Percentiles rank a stretch among this genome's conserved stretches.
phyloP scores from a whole-genome alignment of 2,329 filamentous ascomycete species.

The Diaporthe citriasiana region DNA sequence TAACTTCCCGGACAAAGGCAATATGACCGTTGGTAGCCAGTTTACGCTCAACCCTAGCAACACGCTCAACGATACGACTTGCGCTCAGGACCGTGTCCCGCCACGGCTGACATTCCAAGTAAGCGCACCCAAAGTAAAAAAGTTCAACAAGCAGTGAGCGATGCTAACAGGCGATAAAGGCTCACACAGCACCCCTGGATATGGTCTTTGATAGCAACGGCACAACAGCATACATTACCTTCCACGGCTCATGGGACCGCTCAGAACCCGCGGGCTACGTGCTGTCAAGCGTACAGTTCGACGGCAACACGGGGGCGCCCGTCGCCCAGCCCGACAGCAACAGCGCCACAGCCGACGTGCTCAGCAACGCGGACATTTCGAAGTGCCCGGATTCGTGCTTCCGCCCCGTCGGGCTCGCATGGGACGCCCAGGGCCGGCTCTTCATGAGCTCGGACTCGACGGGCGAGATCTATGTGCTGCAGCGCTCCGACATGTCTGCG shows the following conservation, averaged over 20 bases:
- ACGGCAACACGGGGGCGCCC: slow-evolving; percentile 57
- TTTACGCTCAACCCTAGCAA: slow-evolving; percentile 57
- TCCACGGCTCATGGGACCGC: slow-evolving; percentile 78
- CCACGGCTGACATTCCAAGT: slow-evolving; percentile 69
- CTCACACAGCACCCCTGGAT: slow-evolving; percentile 80
- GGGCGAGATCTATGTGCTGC: slow-evolving; percentile 75
- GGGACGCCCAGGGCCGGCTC: slow-evolving; percentile 66
- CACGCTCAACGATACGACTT: slow-evolving; percentile 59
- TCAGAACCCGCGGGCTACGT: slow-evolving; percentile 53
- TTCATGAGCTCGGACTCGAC: slow-evolving; percentile 75
- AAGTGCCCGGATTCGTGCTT: slow-evolving; percentile 71
- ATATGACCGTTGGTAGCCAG: slow-evolving; percentile 63
- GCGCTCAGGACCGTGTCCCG: slow-evolving; percentile 58
- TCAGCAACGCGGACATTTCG: slow-evolving; percentile 67
- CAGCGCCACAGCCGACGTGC: slow-evolving; percentile 64
- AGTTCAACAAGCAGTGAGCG: background rate
- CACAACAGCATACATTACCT: slow-evolving; percentile 74
- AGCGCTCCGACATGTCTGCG: slow-evolving; percentile 44
- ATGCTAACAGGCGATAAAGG: slow-evolving; percentile 45
- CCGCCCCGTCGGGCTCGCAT: slow-evolving; percentile 71
- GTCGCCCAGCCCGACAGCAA: slow-evolving; percentile 57
- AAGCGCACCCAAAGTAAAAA: background rate
- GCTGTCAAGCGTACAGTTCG: slow-evolving; percentile 58
- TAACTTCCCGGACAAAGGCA: slow-evolving; percentile 57
- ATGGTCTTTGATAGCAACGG: slow-evolving; percentile 74